Percentiles rank a stretch among this genome's conserved stretches.
Conservation (phyloP, 306 rosid species). For the Begonia peltatifolia region DNA sequence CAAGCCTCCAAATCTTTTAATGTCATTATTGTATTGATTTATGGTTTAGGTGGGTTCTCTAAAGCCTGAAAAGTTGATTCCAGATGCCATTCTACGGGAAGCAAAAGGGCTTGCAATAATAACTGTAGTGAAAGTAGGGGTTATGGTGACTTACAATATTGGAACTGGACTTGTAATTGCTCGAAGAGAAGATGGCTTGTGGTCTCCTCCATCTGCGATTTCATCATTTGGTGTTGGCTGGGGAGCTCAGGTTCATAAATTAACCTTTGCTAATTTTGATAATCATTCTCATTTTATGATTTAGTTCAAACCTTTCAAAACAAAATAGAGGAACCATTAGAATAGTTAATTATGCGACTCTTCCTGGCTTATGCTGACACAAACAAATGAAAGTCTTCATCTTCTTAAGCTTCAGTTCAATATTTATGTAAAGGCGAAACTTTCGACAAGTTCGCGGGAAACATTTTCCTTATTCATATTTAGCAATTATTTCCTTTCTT, state of each 20-base stretch:
- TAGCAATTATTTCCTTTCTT: too few species aligned
- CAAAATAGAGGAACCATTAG: background rate
- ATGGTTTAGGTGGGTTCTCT: constrained; percentile 40
- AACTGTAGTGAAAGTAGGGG: constrained; percentile 79
- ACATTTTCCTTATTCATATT: too few species aligned
- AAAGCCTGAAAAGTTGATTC: constrained; percentile 79
- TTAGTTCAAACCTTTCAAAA: background rate
- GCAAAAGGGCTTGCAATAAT: constrained; percentile 96
- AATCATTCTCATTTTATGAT: background rate
- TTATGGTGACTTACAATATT: constrained; percentile 70
- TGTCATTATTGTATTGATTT: constrained; percentile 11
- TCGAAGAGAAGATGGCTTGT: constrained; percentile 86
- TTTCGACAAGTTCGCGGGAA: too few species aligned
- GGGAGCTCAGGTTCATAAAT: constrained; percentile 79
- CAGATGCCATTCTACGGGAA: constrained; percentile 62
- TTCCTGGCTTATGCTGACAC: too few species aligned
- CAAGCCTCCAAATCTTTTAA: too few species aligned
- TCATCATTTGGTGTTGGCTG: constrained; percentile 83
- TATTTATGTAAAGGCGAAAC: too few species aligned
- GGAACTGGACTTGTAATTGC: constrained; percentile 95
- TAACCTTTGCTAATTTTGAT: background rate
- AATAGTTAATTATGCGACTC: too few species aligned
- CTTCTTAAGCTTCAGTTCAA: too few species aligned
- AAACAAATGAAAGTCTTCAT: too few species aligned
- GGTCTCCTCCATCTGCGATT: constrained; percentile 97